Evolutionary conservation across 208 protist species (phyloP).

Genomic region (Leishmania turanica): DNA sequence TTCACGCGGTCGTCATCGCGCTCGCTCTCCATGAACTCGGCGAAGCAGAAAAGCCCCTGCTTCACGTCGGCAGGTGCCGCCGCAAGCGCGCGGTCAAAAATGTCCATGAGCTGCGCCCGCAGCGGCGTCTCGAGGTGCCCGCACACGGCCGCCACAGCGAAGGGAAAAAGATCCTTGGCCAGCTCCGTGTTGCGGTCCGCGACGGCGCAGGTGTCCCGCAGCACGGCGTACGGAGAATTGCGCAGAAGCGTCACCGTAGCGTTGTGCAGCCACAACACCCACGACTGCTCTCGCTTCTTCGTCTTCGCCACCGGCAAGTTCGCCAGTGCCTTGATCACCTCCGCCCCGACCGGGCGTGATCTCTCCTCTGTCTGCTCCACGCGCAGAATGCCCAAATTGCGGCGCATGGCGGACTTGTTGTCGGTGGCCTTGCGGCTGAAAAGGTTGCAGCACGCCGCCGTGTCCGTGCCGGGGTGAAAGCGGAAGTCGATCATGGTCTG

Average conservation of each 20-base stretch:
- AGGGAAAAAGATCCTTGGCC: slow-evolving; percentile 81
- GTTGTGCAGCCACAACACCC: slow-evolving; percentile 90
- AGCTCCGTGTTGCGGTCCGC: slow-evolving; percentile 78
- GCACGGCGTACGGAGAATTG: slow-evolving; percentile 81
- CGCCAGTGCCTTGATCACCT: slow-evolving; percentile 62
- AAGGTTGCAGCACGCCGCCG: slow-evolving; percentile 61
- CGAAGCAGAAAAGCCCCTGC: slow-evolving; percentile 80
- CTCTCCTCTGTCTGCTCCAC: slow-evolving; percentile 72
- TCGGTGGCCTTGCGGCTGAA: slow-evolving; percentile 85
- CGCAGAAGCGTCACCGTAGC: slow-evolving; percentile 69
- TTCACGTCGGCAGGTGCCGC: slow-evolving; percentile 79
- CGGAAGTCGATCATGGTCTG: slow-evolving; percentile 82
- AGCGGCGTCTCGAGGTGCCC: slow-evolving; percentile 41
- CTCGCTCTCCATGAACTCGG: slow-evolving; percentile 88
- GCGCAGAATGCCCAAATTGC: slow-evolving; percentile 79
- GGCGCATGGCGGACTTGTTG: slow-evolving; percentile 78
- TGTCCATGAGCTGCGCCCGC: slow-evolving; percentile 63
- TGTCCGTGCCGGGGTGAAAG: slow-evolving; percentile 52
- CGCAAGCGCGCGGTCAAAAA: slow-evolving; percentile 67
- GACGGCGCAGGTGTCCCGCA: slow-evolving; percentile 52
- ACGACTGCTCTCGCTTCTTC: slow-evolving; percentile 89
- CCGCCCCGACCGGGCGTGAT: slow-evolving; percentile 42
- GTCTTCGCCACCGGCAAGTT: slow-evolving; percentile 73
- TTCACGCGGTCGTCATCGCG: slow-evolving; percentile 58
- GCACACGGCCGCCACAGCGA: slow-evolving; percentile 80